Evolutionary conservation across 2,329 filamentous ascomycete genomes (phyloP), one percentile per base, ranked within the genome.

Genomic region (Penicillium hesseltinei): DNA sequence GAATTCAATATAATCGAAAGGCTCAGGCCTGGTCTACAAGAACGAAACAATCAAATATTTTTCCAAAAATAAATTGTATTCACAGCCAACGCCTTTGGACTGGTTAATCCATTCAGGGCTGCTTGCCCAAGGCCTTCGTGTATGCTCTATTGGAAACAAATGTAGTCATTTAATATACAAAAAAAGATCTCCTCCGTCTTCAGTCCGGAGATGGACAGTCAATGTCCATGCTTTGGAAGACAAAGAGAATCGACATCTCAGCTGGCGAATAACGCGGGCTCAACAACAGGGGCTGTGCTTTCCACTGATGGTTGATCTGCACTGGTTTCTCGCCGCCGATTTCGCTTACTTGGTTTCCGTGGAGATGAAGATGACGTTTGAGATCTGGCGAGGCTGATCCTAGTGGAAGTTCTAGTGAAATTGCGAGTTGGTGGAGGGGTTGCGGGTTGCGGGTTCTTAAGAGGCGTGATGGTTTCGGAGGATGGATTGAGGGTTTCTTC

Each of bases 401-500:
- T 53, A 10, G 48, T 56, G 6, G 62, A 47, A 42, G 57, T 60
- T 49, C 59, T 51, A 45, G 59, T 58, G 42, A 66, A 66, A 39
- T 55, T 51, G 44, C 59, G 54, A 27, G 40, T 64, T 10, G 44
- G 45, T 10, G 58, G 31, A 7, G 56, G 40, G 4, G 29, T 35
- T 27, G 44, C 27, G 25, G 53, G 9, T 51, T 59, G 39, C 7
- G 35, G 33, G 47, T 21, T 21, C 2, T 52, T 31, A 25, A 43
- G 42, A 4, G 48, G 10, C 42, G 49, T 44, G 15, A n/a, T 11
- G 25, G 33, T 44, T 44, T 39, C 40, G n/a, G n/a, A 38, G n/a
- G 45, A 46, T 15, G 55, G 38, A 45, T 47, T 40, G 47, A 58
- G 44, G 57, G 36, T 7, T 54, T 39, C 48, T 54, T 25, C 58